Conservation (phyloP, 192 early-diverging fungal species). For the Chytriomyces sp. region DNA sequence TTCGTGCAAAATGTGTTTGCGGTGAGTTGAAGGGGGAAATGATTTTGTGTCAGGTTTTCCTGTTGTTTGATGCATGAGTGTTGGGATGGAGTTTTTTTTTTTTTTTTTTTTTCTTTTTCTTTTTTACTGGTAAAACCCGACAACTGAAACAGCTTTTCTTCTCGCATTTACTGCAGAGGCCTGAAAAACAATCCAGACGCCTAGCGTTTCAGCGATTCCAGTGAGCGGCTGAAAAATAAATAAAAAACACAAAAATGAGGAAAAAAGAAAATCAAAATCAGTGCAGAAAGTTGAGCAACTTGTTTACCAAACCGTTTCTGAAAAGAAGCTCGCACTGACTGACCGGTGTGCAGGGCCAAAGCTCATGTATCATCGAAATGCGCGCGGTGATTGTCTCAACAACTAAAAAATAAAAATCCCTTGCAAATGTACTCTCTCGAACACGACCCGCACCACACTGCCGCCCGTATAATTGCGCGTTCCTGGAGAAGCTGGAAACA, state of each 20-base stretch:
- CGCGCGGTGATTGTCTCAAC: no score
- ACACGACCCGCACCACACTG: conserved; percentile 20
- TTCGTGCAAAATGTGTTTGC: conserved; percentile 61
- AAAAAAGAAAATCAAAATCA: not conserved
- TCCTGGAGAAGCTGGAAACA: conserved; percentile 43
- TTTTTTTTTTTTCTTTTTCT: no score
- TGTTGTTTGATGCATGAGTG: not conserved
- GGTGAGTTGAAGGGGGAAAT: not conserved
- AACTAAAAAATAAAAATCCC: no score
- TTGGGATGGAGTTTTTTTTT: not conserved
- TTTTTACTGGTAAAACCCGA: no score
- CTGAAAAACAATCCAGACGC: not conserved
- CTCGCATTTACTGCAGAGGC: no score
- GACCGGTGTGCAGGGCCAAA: no score
- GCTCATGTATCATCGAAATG: no score
- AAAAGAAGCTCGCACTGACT: no score
- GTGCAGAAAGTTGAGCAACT: not conserved
- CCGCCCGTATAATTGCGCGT: conserved; percentile 39
- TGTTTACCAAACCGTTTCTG: no score
- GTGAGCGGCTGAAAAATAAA: not conserved
- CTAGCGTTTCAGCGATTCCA: not conserved
- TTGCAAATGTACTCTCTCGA: not conserved
- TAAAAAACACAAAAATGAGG: not conserved
- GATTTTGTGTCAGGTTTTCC: not conserved
- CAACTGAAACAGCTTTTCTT: no score